Evolutionary conservation across 192 early-diverging fungal species (phyloP), one percentile per base, ranked within the genome.

Genomic region (Coemansia sp.): DNA sequence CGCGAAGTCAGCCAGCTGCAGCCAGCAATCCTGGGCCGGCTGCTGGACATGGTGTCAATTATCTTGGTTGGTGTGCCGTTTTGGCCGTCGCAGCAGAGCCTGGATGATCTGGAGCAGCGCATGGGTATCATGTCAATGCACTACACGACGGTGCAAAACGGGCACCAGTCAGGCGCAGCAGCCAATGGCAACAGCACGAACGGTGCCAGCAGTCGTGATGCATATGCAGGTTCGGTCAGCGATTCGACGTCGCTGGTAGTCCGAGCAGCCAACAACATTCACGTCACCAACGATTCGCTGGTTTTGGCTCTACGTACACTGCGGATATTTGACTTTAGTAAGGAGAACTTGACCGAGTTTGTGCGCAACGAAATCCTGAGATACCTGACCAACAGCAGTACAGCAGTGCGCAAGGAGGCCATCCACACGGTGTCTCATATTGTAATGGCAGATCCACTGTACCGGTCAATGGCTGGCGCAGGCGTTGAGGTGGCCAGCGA

Each of bases 41-140:
- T 98, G 57, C 80, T 98, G 39, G 92, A 97, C 53, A 88, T 93
- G 71, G 86, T 98, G 6, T 97, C 95, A 0, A 77, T 89, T 55
- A 93, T 91, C 14, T 71, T 98, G 64, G 89, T 86, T 53, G 90
- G 90, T 8, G 86, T 90, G 68, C 86, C 92, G 39, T 98, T 92
- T 71, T 87, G 68, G 9, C 68, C 74, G 2, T 21, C 17, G 21
- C 67, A 75, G 49, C 57, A 57, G 14, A 61, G 67, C 29, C 57
- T 75, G 11, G 72, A 75, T 11, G 48, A 52, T 5, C 59, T 75
- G 17, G 72, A 75, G 62, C 58, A 49, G 38, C 62, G 67, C 43
- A 60, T 69, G 72, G 72, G 72, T 1, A 17, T 49, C 0, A 35
- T 35, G 35, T 62, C 70, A 8, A 23, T 66, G 55, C 70, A 72